Percentiles rank a stretch among this genome's conserved stretches.
Conservation (phyloP, 305 asterid species). For the Fraxinus baroniana region DNA sequence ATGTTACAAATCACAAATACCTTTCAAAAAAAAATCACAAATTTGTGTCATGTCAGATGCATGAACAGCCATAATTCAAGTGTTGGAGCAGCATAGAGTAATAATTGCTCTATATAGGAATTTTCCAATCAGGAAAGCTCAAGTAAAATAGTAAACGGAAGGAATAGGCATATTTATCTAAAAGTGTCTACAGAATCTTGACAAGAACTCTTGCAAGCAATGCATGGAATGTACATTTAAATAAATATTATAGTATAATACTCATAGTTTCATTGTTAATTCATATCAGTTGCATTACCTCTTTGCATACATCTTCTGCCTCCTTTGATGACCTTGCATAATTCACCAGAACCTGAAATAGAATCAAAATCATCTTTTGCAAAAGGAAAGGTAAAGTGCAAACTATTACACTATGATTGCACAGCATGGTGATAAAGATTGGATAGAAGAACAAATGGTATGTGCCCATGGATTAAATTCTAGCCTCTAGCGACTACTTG, state of each 20-base stretch:
- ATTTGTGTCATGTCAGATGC: not conserved
- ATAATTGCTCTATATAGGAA: not conserved
- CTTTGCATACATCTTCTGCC: constrained; percentile 92
- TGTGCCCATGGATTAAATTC: not conserved
- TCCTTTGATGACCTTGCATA: constrained; percentile 96
- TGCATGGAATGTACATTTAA: not conserved
- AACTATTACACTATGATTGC: not conserved
- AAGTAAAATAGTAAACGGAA: not conserved
- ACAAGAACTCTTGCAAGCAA: not conserved
- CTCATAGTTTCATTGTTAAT: not conserved
- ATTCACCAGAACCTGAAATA: constrained; percentile 77
- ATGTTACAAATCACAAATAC: too few relatives aligned
- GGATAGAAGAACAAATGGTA: not conserved
- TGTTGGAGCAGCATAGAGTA: not conserved
- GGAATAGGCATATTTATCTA: not conserved
- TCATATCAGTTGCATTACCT: constrained; percentile 42
- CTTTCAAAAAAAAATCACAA: too few relatives aligned
- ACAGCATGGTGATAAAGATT: not conserved
- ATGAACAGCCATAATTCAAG: not conserved
- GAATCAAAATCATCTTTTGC: constrained; percentile 11
- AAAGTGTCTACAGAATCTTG: not conserved
- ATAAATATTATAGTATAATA: not conserved
- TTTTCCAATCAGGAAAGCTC: not conserved
- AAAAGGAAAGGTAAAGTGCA: not conserved
- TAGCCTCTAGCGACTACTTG: not conserved